Percentiles rank a stretch among this genome's conserved stretches.
Evolutionary conservation across 1,284 basidiomycete species (phyloP).

Genomic region (Veloporphyrellus conicus): DNA sequence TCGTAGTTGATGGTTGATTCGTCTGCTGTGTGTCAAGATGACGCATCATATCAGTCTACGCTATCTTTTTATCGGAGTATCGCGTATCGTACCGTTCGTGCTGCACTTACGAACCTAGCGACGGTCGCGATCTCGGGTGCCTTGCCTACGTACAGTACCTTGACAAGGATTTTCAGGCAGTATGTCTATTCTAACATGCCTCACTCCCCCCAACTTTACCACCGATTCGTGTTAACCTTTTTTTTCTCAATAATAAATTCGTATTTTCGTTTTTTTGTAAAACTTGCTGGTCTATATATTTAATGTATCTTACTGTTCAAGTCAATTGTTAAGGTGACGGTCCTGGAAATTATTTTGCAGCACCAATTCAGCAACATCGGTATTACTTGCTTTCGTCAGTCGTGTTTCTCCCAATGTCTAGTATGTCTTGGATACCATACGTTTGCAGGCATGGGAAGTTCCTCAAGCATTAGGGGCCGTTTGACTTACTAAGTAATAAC

Average conservation of each 20-base stretch:
- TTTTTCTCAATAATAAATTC: constrained; percentile 11
- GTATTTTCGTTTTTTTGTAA: constrained; percentile 2
- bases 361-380: too few species aligned
- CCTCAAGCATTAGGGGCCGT: too few species aligned
- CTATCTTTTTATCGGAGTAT: constrained; percentile 51
- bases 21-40: constrained; percentile 29
- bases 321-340: too few species aligned
- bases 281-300: constrained; percentile 13
- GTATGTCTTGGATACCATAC: too few species aligned
- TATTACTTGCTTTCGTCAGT: too few species aligned
- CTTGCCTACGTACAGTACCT: constrained; percentile 30
- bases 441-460: too few species aligned
- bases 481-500: background rate
- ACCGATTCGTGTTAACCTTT: constrained; percentile 7
- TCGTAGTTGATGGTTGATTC: constrained; percentile 39
- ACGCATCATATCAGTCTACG: constrained; percentile 38
- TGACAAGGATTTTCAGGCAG: constrained; percentile 34
- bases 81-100: constrained; percentile 59
- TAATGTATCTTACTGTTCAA: constrained; percentile 16
- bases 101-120: constrained; percentile 46
- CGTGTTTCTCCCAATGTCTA: background rate
- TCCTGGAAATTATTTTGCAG: too few species aligned
- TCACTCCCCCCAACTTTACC: constrained; percentile 1
- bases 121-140: constrained; percentile 54
- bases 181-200: constrained; percentile 17